A percentile compares a stretch with the other conserved stretches of the same genome.
These are phyloP conservation scores for Dactylonectria macrodidyma DNA, from an alignment of 2,329 filamentous ascomycete species.

Conservation along the genomic window DNA sequence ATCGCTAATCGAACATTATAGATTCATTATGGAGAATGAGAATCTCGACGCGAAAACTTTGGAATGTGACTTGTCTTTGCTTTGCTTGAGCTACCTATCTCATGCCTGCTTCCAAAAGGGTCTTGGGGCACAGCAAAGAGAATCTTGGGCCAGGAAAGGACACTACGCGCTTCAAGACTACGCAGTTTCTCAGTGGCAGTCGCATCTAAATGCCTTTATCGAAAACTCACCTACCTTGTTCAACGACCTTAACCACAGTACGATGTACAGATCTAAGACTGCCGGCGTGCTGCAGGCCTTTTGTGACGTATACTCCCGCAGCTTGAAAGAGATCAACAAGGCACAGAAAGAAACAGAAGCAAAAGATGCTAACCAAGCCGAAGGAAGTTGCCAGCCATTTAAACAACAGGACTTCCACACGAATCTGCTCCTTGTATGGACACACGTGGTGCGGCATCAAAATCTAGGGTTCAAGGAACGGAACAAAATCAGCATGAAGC, in stretches of 20 bases:
- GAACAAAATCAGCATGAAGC: conserved; percentile 26
- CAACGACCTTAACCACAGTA: not conserved
- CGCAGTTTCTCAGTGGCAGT: conserved; percentile 53
- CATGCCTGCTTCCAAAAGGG: conserved; percentile 49
- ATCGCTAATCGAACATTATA: not conserved
- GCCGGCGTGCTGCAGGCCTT: not conserved
- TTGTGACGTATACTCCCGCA: not conserved
- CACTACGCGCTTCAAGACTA: conserved; percentile 58
- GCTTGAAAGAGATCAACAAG: not conserved
- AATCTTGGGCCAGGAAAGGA: conserved; percentile 40
- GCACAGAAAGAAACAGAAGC: not conserved
- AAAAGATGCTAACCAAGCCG: not conserved
- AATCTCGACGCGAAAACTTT: conserved; percentile 39
- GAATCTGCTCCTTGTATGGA: conserved; percentile 7
- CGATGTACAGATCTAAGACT: conserved; percentile 1
- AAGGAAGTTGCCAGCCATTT: not conserved
- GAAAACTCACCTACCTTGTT: conserved; percentile 8
- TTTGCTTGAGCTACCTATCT: conserved; percentile 55
- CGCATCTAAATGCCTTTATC: conserved; percentile 50
- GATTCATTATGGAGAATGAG: conserved; percentile 45
- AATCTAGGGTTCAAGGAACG: conserved; percentile 11
- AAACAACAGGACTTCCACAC: not conserved
- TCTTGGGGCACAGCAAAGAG: conserved; percentile 29
- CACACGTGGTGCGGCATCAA: conserved; percentile 15
- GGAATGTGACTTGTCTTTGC: conserved; percentile 22